Percentiles rank a stretch among this genome's conserved stretches.
Evolutionary conservation across 2,329 filamentous ascomycete species (phyloP).

Genomic region (Exophiala phaeomuriformis): DNA sequence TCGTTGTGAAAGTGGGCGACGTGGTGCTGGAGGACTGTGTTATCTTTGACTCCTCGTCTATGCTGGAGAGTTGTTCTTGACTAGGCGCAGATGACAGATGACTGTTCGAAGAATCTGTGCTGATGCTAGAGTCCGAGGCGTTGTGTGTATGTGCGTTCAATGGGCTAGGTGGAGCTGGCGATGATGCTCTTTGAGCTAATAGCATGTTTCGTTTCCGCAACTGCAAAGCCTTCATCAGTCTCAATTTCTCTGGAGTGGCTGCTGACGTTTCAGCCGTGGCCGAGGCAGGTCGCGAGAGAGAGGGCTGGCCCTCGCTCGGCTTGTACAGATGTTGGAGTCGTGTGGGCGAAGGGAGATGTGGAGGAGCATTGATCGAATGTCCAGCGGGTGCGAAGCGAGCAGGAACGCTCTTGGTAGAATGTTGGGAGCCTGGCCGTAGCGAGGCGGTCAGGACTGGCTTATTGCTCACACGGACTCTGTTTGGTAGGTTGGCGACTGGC

Average conservation of each 20-base stretch:
- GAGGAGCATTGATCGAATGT: conserved; percentile 13
- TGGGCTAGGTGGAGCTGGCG: conserved; percentile 1
- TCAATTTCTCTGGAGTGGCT: conserved; percentile 76
- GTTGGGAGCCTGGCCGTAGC: conserved; percentile 40
- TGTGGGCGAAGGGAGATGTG: conserved; percentile 23
- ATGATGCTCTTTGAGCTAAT: conserved; percentile 26
- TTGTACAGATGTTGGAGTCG: conserved; percentile 15
- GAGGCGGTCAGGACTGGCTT: conserved; percentile 28
- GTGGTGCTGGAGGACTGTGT: conserved; percentile 30
- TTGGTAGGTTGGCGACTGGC: conserved; percentile 70
- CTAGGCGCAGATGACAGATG: conserved; percentile 13
- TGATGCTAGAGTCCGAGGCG: conserved; percentile 11
- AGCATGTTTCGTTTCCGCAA: conserved; percentile 72
- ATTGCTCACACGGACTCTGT: conserved; percentile 65
- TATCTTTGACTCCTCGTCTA: conserved; percentile 21
- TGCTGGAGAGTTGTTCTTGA: conserved; percentile 16
- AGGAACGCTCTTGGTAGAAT: conserved; percentile 40
- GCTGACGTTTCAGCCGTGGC: conserved; percentile 32
- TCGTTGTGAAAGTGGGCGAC: conserved; percentile 28
- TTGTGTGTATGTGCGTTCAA: conserved; percentile 7
- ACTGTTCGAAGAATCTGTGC: conserved; percentile 2
- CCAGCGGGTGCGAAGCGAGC: conserved; percentile 23
- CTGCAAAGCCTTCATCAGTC: conserved; percentile 90
- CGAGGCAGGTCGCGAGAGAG: conserved; percentile 16
- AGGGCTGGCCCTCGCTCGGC: conserved; percentile 14